Evolutionary conservation across 306 rosid genomes (phyloP).

Genomic region (Cucurbita argyrosperma): DNA sequence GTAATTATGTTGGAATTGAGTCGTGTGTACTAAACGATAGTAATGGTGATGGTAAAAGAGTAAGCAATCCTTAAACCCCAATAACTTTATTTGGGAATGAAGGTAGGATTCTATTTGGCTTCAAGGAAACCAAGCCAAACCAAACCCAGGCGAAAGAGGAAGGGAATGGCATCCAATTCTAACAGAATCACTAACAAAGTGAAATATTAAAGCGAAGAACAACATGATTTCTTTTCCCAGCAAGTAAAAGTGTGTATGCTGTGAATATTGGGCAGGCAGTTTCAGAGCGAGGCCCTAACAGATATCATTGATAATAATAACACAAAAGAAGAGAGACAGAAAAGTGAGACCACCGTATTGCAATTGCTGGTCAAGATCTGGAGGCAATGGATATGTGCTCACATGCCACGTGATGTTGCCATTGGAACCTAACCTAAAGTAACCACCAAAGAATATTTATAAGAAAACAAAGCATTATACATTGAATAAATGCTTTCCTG

Average conservation of each 20-base stretch:
- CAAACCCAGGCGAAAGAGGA: neutral
- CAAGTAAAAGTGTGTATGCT: too few species aligned
- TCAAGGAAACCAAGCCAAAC: neutral
- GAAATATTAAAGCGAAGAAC: neutral
- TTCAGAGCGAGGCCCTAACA: too few species aligned
- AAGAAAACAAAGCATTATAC: neutral
- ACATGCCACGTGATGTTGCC: constrained; percentile 1
- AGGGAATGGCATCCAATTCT: neutral
- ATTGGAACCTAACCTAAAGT: neutral
- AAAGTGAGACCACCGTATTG: neutral
- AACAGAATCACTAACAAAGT: neutral
- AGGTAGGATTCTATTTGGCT: neutral
- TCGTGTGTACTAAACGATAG: too few species aligned
- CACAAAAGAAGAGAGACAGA: neutral
- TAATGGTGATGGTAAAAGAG: too few species aligned
- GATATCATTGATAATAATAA: too few species aligned
- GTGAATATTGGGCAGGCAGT: too few species aligned
- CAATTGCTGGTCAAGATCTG: neutral
- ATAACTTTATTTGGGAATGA: neutral
- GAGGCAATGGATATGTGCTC: neutral
- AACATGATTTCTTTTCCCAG: neutral
- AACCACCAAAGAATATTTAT: neutral
- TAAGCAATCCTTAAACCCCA: neutral
- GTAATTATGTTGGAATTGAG: too few species aligned
- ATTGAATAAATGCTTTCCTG: neutral